Percentiles rank a stretch among this genome's conserved stretches.
Conservation (phyloP, 495 filamentous ascomycete genomes). For the Neurospora sp. region DNA sequence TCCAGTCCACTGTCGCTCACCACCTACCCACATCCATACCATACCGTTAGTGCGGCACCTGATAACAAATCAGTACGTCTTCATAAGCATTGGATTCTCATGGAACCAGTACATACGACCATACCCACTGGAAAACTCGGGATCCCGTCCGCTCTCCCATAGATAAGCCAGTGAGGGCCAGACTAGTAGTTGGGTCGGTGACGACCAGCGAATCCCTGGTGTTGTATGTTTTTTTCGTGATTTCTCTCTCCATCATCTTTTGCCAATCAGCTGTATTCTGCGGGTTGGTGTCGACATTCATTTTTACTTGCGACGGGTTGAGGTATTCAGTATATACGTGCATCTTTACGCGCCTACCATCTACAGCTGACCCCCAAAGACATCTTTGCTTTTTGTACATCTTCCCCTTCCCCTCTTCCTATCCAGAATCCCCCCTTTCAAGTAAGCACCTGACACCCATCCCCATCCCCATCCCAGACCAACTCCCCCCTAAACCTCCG, state of each 20-base stretch:
- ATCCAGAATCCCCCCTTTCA: too few species aligned
- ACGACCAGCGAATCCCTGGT: slow-evolving; percentile 26
- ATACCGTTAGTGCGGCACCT: background rate
- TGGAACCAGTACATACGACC: slow-evolving; percentile 27
- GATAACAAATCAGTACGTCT: too few species aligned
- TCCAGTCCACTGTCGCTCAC: background rate
- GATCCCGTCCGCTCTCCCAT: slow-evolving; percentile 44
- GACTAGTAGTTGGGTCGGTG: slow-evolving; percentile 42
- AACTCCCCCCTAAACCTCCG: slow-evolving; percentile 38
- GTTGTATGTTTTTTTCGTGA: slow-evolving; percentile 12
- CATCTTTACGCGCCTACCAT: background rate
- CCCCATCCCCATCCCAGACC: too few species aligned
- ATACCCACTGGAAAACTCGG: slow-evolving; percentile 34
- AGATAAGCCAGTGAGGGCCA: slow-evolving; percentile 23
- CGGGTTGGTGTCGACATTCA: background rate
- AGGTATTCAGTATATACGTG: background rate
- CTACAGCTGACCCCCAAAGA: slow-evolving; percentile 1
- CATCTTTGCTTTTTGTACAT: too few species aligned
- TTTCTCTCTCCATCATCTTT: background rate
- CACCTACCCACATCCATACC: background rate
- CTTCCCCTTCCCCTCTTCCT: too few species aligned
- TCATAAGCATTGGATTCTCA: too few species aligned
- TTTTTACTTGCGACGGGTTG: background rate
- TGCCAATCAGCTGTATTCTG: too few species aligned
- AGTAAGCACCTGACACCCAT: too few species aligned